phyloP scores from a whole-genome alignment of 2,329 filamentous ascomycete genomes.

The Beauveria medogensis region DNA sequence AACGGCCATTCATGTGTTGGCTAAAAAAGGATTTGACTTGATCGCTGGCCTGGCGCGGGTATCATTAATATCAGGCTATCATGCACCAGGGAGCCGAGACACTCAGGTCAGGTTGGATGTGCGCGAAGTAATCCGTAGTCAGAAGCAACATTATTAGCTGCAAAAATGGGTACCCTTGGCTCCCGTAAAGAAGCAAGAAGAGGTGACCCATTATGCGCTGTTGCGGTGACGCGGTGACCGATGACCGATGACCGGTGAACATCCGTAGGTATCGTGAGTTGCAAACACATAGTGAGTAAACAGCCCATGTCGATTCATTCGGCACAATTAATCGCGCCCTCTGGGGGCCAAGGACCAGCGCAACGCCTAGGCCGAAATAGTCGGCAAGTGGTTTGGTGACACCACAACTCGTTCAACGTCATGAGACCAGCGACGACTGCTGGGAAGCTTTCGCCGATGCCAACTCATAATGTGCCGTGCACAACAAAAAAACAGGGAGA shows the following conservation, averaged over 20 bases:
- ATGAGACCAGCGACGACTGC: not conserved
- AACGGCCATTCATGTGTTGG: not conserved
- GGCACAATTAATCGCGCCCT: not conserved
- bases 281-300: not conserved
- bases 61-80: too few relatives aligned
- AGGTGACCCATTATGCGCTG: too few relatives aligned
- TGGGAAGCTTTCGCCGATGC: not conserved
- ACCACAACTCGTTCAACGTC: not conserved
- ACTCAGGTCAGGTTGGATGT: too few relatives aligned
- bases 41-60: too few relatives aligned
- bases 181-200: too few relatives aligned
- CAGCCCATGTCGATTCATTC: not conserved
- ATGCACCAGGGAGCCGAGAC: too few relatives aligned
- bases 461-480: not conserved
- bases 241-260: too few relatives aligned
- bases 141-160: too few relatives aligned
- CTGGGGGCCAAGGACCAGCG: not conserved
- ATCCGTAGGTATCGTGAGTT: not conserved
- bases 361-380: not conserved
- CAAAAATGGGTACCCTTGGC: too few relatives aligned
- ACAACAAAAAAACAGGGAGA: not conserved
- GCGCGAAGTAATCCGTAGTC: too few relatives aligned
- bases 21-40: not conserved
- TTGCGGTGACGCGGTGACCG: too few relatives aligned
- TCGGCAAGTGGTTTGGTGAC: not conserved